A percentile compares a stretch with the other conserved stretches of the same genome.
Conservation (phyloP, 2,329 filamentous ascomycete species). For the Stemphylium beticola region DNA sequence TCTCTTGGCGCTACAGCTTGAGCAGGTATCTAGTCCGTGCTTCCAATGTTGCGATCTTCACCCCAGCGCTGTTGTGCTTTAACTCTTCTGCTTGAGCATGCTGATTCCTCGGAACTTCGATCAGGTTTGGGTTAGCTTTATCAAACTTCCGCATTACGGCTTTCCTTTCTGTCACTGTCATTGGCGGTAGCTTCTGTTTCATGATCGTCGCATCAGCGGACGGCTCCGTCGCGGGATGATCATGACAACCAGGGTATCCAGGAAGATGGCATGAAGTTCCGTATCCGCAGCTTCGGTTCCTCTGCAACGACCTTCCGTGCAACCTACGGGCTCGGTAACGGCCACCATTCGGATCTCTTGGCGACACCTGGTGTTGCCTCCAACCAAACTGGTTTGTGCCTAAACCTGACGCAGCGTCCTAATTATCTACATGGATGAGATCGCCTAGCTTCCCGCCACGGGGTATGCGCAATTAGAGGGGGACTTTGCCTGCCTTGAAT, state of each 20-base stretch:
- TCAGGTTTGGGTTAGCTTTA: not conserved
- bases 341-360: not conserved
- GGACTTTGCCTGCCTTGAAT: not conserved
- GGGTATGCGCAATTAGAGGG: not conserved
- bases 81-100: no score
- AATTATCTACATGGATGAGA: not conserved
- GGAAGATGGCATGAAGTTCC: not conserved
- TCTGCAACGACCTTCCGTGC: not conserved
- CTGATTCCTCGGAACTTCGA: not conserved
- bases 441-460: no score
- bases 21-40: no score
- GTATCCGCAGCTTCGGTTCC: not conserved
- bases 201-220: constrained; percentile 16
- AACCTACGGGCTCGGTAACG: not conserved
- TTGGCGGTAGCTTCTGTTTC: constrained; percentile 10
- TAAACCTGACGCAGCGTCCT: not conserved
- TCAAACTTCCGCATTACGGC: not conserved
- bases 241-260: constrained; percentile 6
- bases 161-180: not conserved
- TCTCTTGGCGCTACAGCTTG: not conserved
- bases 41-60: no score
- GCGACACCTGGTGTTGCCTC: not conserved
- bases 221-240: constrained; percentile 8
- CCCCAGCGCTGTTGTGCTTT: no score
- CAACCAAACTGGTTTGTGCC: no score